Evolutionary conservation across 768 basidiomycete genomes (phyloP), one percentile per base, ranked within the genome.

Genomic region (Boletus bicolor): DNA sequence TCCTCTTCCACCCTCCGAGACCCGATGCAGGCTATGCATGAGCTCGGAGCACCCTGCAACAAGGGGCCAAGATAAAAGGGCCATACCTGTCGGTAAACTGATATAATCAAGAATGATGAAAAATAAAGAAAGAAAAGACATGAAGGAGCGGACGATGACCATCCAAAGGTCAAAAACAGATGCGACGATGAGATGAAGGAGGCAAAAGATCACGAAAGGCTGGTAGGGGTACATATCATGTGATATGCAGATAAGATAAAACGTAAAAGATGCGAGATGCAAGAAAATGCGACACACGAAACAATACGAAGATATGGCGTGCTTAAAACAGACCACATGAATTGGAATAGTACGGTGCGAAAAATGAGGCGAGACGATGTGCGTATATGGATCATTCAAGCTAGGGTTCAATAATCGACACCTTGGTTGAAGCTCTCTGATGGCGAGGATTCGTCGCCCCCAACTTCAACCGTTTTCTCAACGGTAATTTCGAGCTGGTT

Each of bases 401-500:
- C 19, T 30, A 55, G 7, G 51, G 55, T 21, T 63, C 61, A 11
- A 32, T 39, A 17, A 53, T 44, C 10, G 64, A 63, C 26, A 53
- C 14, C 11, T 30, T 30, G 51, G 17, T 55, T 55, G 45, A 43
- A 35, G 44, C 32, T 53, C 2, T 52, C 36, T 17, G 44, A 24
- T 24, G 54, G 41, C 10, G 43, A 39, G 5, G 26, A 49, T 0
- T 51, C 65, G 14, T 69, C 65, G 14, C 35, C 51, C 14, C 60
- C 69, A 34, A 69, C 59, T 14, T 69, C 60, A 21, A 69, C 58
- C 10, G 63, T 69, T 46, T 69, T 71, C 42, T 71, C 63, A 1
- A 69, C 60, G 10, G 64, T 71, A 17, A 69, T 69, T 48, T 69
- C 68, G 36, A 70, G 54, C 68, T 70, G 14, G 63, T 44, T 37